Evolutionary conservation across 306 rosid genomes (phyloP).

Genomic region (Psophocarpus tetragonolobus): DNA sequence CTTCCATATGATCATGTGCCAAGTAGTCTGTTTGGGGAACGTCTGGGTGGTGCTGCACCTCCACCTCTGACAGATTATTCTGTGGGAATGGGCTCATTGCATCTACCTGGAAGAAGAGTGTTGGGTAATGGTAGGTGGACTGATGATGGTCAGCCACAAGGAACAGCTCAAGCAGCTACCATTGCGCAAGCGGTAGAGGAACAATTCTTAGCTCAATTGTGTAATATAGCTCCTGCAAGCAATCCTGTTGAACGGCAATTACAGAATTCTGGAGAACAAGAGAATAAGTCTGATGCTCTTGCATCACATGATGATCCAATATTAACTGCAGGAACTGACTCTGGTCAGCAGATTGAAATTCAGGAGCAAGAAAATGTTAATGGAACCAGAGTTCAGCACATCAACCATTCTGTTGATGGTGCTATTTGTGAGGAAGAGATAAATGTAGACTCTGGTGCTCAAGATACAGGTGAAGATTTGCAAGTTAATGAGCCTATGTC

Average conservation of each 20-base stretch:
- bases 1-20: constrained; percentile 78
- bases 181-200: constrained; percentile 95
- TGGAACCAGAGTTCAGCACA: constrained; percentile 46
- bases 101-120: constrained; percentile 83
- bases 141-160: constrained; percentile 99
- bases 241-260: constrained; percentile 60
- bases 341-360: constrained; percentile 59
- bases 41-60: constrained; percentile 83
- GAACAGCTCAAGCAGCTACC: constrained; percentile 76
- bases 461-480: constrained; percentile 50
- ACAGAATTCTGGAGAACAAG: constrained; percentile 64
- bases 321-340: constrained; percentile 51
- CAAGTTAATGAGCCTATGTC: constrained; percentile 67
- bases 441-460: constrained; percentile 53
- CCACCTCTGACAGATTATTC: constrained; percentile 96
- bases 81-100: constrained; percentile 91
- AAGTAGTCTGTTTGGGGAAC: constrained; percentile 77
- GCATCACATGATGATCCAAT: constrained; percentile 57
- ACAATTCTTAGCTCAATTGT: constrained; percentile 65
- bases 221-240: constrained; percentile 53
- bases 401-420: constrained; percentile 49
- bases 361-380: constrained; percentile 65
- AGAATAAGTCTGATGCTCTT: constrained; percentile 65
- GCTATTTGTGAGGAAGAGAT: constrained; percentile 54
- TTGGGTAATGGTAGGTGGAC: constrained; percentile 94